Evolutionary conservation across 306 rosid genomes (phyloP).

Genomic region (Dryas octopetala): DNA sequence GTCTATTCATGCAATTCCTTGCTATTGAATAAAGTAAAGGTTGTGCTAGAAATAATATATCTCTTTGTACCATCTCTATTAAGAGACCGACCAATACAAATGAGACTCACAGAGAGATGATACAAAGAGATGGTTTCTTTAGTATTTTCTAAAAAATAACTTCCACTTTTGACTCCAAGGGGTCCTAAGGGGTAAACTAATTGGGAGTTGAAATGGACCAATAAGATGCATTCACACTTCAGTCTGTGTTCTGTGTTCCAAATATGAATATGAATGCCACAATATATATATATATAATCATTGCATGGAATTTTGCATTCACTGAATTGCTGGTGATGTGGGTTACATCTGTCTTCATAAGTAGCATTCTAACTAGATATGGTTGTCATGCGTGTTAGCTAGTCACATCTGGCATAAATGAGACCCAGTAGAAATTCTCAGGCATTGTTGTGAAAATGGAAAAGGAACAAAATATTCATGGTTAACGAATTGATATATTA

Average conservation of each 20-base stretch:
- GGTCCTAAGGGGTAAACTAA: neutral
- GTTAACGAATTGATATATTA: too few species aligned
- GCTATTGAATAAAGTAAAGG: slow-evolving; percentile 5
- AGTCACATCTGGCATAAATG: neutral
- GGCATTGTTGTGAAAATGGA: too few species aligned
- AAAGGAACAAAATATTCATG: too few species aligned
- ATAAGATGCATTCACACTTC: slow-evolving; percentile 12
- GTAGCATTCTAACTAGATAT: neutral
- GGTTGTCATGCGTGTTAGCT: neutral
- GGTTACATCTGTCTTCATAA: slow-evolving; percentile 14
- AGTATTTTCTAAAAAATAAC: neutral
- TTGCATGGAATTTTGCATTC: neutral
- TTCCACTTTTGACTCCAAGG: slow-evolving; percentile 49
- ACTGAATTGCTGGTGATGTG: slow-evolving; percentile 1
- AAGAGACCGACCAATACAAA: too few species aligned
- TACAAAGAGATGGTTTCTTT: too few species aligned
- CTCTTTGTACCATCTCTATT: too few species aligned
- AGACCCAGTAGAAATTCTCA: too few species aligned
- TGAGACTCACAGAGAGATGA: too few species aligned
- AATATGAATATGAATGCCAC: neutral
- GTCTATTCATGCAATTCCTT: slow-evolving; percentile 22
- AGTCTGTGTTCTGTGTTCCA: neutral
- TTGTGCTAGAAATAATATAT: neutral
- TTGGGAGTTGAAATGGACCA: slow-evolving; percentile 16
- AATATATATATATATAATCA: neutral